These are phyloP conservation scores for Cochlearia excelsa DNA, from an alignment of 345 rosid species.

Conservation along the genomic window DNA sequence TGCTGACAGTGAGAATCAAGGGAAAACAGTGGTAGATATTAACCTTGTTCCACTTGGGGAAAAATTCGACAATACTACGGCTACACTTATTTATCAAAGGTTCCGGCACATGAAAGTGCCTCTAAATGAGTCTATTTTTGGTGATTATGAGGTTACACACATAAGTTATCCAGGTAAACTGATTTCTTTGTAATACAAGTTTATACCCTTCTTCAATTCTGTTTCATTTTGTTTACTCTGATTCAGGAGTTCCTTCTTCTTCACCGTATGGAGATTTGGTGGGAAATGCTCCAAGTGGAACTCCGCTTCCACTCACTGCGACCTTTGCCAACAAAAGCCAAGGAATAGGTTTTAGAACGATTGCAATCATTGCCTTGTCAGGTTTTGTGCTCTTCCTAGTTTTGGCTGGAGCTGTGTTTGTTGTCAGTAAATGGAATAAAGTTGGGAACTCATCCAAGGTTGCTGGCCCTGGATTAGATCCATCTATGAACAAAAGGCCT, in stretches of 20 bases:
- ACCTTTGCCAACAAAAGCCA: slow-evolving; percentile 57
- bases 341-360: slow-evolving; percentile 66
- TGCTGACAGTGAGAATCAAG: slow-evolving; percentile 91
- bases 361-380: slow-evolving; percentile 68
- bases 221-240: slow-evolving; percentile 14
- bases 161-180: slow-evolving; percentile 84
- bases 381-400: slow-evolving; percentile 76
- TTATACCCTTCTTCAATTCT: slow-evolving; percentile 12
- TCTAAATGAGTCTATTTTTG: slow-evolving; percentile 74
- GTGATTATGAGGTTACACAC: slow-evolving; percentile 67
- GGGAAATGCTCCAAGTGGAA: slow-evolving; percentile 70
- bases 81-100: slow-evolving; percentile 72
- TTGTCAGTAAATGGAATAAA: slow-evolving; percentile 73
- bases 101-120: slow-evolving; percentile 71
- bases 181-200: slow-evolving; percentile 22
- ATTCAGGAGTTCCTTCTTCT: slow-evolving; percentile 82
- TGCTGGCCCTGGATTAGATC: slow-evolving; percentile 67
- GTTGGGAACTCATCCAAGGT: slow-evolving; percentile 81
- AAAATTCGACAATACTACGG: slow-evolving; percentile 94
- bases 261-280: slow-evolving; percentile 52
- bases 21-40: slow-evolving; percentile 76
- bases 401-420: slow-evolving; percentile 60
- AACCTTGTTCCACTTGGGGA: slow-evolving; percentile 97
- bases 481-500: slow-evolving; percentile 77
- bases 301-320: slow-evolving; percentile 67